These are phyloP conservation scores for Taphrina communis DNA, from an alignment of 1,139 yeast genomes.

Conservation along the genomic window DNA sequence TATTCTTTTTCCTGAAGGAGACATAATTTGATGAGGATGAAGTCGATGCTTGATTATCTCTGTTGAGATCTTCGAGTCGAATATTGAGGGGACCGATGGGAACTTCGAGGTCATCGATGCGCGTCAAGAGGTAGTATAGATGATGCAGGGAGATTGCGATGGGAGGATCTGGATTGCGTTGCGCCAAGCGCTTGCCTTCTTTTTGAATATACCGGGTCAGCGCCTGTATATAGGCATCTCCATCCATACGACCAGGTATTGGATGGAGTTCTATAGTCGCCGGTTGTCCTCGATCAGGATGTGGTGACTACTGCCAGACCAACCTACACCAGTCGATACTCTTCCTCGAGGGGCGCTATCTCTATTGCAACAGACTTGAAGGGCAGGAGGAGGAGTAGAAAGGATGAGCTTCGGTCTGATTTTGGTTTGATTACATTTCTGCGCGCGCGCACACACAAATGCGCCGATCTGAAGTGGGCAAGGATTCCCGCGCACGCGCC, in stretches of 20 bases:
- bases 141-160: constrained; percentile 61
- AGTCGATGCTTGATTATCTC: constrained; percentile 44
- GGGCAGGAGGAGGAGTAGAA: background rate
- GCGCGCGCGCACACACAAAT: background rate
- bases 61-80: constrained; percentile 64
- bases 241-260: constrained; percentile 29
- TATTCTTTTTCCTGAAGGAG: constrained; percentile 59
- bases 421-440: constrained; percentile 7
- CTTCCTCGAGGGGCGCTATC: too few species aligned
- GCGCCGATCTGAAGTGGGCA: background rate
- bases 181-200: constrained; percentile 37
- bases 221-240: constrained; percentile 36
- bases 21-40: constrained; percentile 55
- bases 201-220: constrained; percentile 21
- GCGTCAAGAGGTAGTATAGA: constrained; percentile 64
- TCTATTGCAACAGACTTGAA: too few species aligned
- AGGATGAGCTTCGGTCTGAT: background rate
- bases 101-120: constrained; percentile 62
- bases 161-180: constrained; percentile 33
- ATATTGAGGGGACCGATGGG: constrained; percentile 70
- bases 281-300: background rate
- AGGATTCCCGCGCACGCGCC: background rate
- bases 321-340: background rate
- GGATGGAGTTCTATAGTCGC: constrained; percentile 1
- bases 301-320: background rate